Evolutionary conservation across 306 rosid species (phyloP).

Genomic region (Fragaria ananassa): DNA sequence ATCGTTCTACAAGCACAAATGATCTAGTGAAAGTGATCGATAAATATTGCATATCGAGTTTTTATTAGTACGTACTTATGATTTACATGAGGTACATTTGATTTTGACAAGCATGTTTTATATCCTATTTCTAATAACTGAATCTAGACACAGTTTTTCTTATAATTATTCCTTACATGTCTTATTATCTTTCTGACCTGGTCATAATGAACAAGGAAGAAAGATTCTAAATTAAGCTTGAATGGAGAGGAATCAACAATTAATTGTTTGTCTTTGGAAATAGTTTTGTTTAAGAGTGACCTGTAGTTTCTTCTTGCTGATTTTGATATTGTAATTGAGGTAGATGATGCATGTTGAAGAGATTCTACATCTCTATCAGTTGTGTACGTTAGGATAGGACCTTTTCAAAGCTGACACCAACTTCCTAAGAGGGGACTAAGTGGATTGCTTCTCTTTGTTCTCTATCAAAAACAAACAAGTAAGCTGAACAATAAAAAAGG

Average conservation of each 20-base stretch:
- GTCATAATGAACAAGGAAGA: neutral
- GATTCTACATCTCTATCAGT: neutral
- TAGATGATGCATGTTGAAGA: conserved; percentile 1
- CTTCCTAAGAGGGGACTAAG: neutral
- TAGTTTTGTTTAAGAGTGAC: neutral
- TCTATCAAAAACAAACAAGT: neutral
- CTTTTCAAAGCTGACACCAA: conserved; percentile 5
- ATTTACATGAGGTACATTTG: neutral
- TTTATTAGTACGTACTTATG: neutral
- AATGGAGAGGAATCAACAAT: neutral
- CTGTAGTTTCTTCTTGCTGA: neutral
- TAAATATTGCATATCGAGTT: neutral
- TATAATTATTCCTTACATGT: neutral
- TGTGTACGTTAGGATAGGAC: neutral
- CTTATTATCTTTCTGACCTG: neutral
- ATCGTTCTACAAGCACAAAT: neutral
- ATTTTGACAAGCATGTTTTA: neutral
- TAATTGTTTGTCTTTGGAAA: neutral
- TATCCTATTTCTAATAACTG: neutral
- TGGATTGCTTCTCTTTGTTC: neutral
- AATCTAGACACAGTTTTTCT: neutral
- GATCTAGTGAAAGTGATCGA: neutral
- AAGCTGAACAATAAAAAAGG: neutral
- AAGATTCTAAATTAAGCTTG: neutral
- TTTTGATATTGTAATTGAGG: conserved; percentile 1